Evolutionary conservation across 1,284 basidiomycete species (phyloP), one percentile per base, ranked within the genome.

Genomic region (Neonothopanus nambi): DNA sequence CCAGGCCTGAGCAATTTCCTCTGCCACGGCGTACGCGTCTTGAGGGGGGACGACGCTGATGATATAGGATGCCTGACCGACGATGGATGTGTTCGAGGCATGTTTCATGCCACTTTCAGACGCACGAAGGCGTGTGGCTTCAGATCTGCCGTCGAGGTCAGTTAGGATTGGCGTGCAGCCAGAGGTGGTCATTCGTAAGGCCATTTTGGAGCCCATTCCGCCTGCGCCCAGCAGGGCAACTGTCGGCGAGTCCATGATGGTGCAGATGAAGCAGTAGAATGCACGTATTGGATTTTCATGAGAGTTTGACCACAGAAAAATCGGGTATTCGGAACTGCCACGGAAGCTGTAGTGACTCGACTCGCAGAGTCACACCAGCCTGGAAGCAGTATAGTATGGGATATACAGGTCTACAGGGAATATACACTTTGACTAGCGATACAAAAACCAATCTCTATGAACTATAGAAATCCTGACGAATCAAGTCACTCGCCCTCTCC

Each of bases 11-110:
- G 55, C 24, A 18, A 64, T 33, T 3, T 51, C 59, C 35, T 70
- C 59, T 1, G 79, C 77, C 53, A 81, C 68, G 18, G 65, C 58
- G 44, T 70, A 57, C 1, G 78, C 79, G 1, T 76, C 73, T 54
- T 68, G 69, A 5, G 78, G 80, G 1, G 77, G 79, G 6, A 81
- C 65, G 55, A 81, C 74, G 59, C 76, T 79, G 42, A 80, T 63
- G 45, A 80, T 68, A 67, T 73, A 76, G 13, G 67, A 54, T 1
- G 72, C 68, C 40, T 67, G 66, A 5, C 54, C 45, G 0, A 71
- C 67, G 45, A 81, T 72, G 3, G 78, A 71, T 2, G 55, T 35
- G 56, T 76, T 65, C 15, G 75, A 57, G 0, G 70, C 67, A 60
- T 79, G 71, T 6, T 70, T 57, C 74, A 79, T 75, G 8, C 77